Base-by-base conservation (phyloP, 2,329 filamentous ascomycete species). In the Rutstroemia sp. region DNA sequence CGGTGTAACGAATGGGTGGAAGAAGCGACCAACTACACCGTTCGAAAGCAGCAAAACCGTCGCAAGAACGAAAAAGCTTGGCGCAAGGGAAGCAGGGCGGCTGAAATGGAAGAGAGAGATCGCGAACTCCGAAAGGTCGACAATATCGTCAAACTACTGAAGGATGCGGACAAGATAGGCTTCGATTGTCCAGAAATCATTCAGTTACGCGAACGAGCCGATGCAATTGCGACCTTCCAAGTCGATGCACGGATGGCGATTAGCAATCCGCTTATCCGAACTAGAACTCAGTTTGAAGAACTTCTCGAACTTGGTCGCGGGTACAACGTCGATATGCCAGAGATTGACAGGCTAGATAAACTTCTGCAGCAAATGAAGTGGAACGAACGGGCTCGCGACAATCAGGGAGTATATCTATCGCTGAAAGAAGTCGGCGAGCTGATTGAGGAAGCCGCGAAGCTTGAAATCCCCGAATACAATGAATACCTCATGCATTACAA, bases 1-100 rank as follows among this genome's bases (percentile, higher is more conserved):
- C 87, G 90, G 67, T 97, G 94, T 76, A 95, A 96, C 72, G 91
- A 95, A 70, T 96, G 95, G 88, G 90, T 96, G 61, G 94, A 97
- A 67, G 92, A 97, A 74, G 94, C 94, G 62, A 94, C 90, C 67
- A 92, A 88, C 69, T 99, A 95, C 76, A 96, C 92, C 67, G 92
- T 94, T 58, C 88, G 94, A 65, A 99, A 99, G 75, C 92, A 96
- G 75, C 92, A 96, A 73, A 95, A 95, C 69, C 88, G 94, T 61
- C 90, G 92, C 60, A 97, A 97, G 74, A 95, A 88, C 71, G 92
- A 96, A 67, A 94, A 90, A 69, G 82, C 82, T 46, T 94, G 88
- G 83, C 88, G 90, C 62, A 86, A 83, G 66, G 81, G 85, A 55
- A 82, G 81, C 51, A 92, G 88, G 71, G 86, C 85, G 52, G 82